Evolutionary conservation across 495 filamentous ascomycete species (phyloP).

Genomic region (Lophiostoma macrostomum): DNA sequence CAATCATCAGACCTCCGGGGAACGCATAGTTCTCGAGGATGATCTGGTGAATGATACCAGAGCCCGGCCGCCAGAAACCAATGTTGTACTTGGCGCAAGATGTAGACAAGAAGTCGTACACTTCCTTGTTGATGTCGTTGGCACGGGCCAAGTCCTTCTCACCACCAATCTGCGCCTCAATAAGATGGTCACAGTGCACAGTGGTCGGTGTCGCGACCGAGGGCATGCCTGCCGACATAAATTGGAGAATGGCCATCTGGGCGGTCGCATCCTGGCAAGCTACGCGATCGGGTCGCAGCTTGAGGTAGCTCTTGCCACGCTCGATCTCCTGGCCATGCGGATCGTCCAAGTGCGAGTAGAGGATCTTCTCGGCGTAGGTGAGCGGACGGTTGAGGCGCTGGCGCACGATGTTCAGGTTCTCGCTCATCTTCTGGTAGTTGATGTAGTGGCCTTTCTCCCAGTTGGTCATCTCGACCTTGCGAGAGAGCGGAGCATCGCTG

Average conservation of each 20-base stretch:
- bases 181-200: conserved; percentile 99
- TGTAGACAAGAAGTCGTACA: conserved; percentile 94
- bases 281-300: conserved; percentile 93
- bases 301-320: conserved; percentile 92
- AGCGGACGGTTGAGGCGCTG: conserved; percentile 84
- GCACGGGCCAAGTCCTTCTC: conserved; percentile 92
- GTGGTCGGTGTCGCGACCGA: conserved; percentile 92
- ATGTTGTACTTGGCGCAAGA: conserved; percentile 99
- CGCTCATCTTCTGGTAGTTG: conserved; percentile 93
- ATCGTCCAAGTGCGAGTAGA: conserved; percentile 98
- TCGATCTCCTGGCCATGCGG: conserved; percentile 94
- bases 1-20: conserved; percentile 96
- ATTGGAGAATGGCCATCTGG: conserved; percentile 99
- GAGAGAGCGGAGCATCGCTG: conserved; percentile 60
- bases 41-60: conserved; percentile 99
- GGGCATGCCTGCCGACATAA: conserved; percentile 97
- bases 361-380: conserved; percentile 95
- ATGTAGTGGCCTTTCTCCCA: conserved; percentile 78
- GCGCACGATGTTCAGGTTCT: conserved; percentile 91
- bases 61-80: conserved; percentile 98
- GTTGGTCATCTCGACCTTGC: conserved; percentile 81
- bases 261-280: conserved; percentile 99
- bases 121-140: conserved; percentile 95
- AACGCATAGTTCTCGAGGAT: conserved; percentile 98
- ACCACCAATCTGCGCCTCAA: conserved; percentile 94